These are phyloP conservation scores for Gossypium sturtianum DNA, from an alignment of 345 rosid genomes.

Conservation along the genomic window DNA sequence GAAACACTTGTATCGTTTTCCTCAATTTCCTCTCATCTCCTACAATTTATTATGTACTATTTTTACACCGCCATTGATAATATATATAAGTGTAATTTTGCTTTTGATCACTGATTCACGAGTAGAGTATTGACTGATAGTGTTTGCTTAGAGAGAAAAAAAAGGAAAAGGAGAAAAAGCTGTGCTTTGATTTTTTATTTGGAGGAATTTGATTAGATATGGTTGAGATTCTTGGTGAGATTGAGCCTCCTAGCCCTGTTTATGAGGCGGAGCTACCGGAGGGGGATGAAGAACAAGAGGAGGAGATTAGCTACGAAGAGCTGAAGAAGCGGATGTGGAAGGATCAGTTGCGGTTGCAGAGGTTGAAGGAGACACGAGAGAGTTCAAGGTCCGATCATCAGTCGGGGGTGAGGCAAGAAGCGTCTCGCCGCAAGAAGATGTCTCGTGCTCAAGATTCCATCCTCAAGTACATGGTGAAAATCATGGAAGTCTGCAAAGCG, in stretches of 20 bases:
- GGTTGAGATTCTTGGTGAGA: conserved; percentile 8
- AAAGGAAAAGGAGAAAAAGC: not conserved
- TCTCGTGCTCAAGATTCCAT: conserved; percentile 59
- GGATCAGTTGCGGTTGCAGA: conserved; percentile 43
- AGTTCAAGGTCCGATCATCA: not conserved
- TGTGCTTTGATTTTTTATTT: not conserved
- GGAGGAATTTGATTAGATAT: not conserved
- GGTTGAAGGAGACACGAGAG: conserved; percentile 28
- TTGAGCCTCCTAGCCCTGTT: conserved; percentile 12
- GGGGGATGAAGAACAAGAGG: conserved; percentile 7
- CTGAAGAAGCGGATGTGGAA: conserved; percentile 63
- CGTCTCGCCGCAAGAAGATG: conserved; percentile 49
- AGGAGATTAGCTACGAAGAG: conserved; percentile 42
- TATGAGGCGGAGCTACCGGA: not conserved
- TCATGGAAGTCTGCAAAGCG: conserved; percentile 64
- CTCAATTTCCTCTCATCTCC: not conserved
- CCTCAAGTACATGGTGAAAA: conserved; percentile 68
- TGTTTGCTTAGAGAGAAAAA: not conserved
- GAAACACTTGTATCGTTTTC: not conserved
- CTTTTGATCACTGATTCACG: not conserved
- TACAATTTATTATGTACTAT: not conserved
- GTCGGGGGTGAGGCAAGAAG: conserved; percentile 16
- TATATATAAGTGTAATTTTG: not conserved
- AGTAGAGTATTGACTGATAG: not conserved
- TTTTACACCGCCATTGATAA: conserved; percentile 5